phyloP scores from a whole-genome alignment of 352 stramenopile genomes.

The Globisporangium canariense region DNA sequence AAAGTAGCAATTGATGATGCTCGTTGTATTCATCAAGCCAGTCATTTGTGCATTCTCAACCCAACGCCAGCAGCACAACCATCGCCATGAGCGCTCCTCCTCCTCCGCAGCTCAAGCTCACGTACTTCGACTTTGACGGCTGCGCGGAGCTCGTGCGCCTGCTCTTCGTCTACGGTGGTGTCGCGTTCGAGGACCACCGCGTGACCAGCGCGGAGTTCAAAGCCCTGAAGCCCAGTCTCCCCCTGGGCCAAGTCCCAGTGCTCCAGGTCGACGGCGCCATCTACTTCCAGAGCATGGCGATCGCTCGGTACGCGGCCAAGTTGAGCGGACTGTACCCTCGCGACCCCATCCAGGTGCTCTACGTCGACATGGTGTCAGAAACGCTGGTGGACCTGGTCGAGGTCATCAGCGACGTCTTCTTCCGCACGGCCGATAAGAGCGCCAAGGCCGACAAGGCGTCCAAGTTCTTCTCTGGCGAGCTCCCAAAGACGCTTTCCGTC shows the following conservation, averaged over 20 bases:
- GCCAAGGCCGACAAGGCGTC: constrained; percentile 32
- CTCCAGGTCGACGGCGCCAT: constrained; percentile 24
- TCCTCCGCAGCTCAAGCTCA: constrained; percentile 44
- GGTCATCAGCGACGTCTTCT: constrained; percentile 1
- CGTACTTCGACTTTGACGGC: constrained; percentile 59
- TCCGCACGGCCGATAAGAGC: constrained; percentile 20
- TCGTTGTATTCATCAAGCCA: too few species aligned
- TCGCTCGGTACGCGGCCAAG: constrained; percentile 27
- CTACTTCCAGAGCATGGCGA: constrained; percentile 26
- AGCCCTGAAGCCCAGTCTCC: constrained; percentile 22
- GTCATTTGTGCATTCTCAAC: too few species aligned
- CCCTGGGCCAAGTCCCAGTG: constrained; percentile 24
- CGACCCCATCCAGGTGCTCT: constrained; percentile 13
- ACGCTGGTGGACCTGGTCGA: constrained; percentile 12
- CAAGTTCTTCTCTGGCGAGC: constrained; percentile 23
- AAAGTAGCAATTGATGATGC: too few species aligned
- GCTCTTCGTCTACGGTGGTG: constrained; percentile 32
- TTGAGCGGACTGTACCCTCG: constrained; percentile 21
- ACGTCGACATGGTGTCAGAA: constrained; percentile 18
- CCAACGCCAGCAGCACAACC: too few species aligned
- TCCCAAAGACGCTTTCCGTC: constrained; percentile 28
- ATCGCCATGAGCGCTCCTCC: constrained; percentile 3
- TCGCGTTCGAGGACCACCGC: constrained; percentile 27
- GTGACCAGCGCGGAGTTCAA: constrained; percentile 10
- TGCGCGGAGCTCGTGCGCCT: constrained; percentile 64